Conservation (phyloP, 495 filamentous ascomycete species). For the Rhypophila decipiens region DNA sequence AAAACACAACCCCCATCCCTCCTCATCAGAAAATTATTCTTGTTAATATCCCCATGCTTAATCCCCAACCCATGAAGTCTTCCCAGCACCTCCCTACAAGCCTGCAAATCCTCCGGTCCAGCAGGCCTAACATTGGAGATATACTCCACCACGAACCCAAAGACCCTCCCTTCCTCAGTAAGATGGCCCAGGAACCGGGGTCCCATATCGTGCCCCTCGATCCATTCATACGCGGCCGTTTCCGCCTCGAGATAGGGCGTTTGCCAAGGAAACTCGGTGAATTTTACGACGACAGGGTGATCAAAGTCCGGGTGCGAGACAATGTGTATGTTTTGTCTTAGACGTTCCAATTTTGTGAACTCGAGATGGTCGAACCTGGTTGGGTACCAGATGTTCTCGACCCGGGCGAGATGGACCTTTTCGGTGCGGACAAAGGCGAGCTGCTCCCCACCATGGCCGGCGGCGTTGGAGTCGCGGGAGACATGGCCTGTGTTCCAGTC, state of each 20-base stretch:
- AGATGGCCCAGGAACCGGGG: slow-evolving; percentile 41
- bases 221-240: slow-evolving; percentile 37
- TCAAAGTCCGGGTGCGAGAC: slow-evolving; percentile 18
- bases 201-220: slow-evolving; percentile 28
- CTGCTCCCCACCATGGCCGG: too few species aligned
- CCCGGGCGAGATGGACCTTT: slow-evolving; percentile 7
- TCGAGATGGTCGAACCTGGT: slow-evolving; percentile 18
- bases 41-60: slow-evolving; percentile 40
- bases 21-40: slow-evolving; percentile 38
- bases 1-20: slow-evolving; percentile 18
- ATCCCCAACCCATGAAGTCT: slow-evolving; percentile 34
- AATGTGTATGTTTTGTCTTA: slow-evolving; percentile 12
- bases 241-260: slow-evolving; percentile 35
- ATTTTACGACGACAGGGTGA: slow-evolving; percentile 30
- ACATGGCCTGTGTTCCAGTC: slow-evolving; percentile 23
- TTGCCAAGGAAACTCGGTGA: slow-evolving; percentile 36
- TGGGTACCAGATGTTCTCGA: slow-evolving; percentile 16
- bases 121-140: slow-evolving; percentile 26
- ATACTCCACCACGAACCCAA: slow-evolving; percentile 40
- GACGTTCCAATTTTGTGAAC: not conserved
- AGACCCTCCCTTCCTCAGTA: slow-evolving; percentile 36
- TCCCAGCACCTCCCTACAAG: slow-evolving; percentile 22
- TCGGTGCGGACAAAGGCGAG: slow-evolving; percentile 6
- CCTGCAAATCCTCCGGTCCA: slow-evolving; percentile 22
- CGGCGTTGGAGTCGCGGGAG: slow-evolving; percentile 4